Evolutionary conservation across 2,329 filamentous ascomycete genomes (phyloP).

Genomic region (Hypomyces perniciosus): DNA sequence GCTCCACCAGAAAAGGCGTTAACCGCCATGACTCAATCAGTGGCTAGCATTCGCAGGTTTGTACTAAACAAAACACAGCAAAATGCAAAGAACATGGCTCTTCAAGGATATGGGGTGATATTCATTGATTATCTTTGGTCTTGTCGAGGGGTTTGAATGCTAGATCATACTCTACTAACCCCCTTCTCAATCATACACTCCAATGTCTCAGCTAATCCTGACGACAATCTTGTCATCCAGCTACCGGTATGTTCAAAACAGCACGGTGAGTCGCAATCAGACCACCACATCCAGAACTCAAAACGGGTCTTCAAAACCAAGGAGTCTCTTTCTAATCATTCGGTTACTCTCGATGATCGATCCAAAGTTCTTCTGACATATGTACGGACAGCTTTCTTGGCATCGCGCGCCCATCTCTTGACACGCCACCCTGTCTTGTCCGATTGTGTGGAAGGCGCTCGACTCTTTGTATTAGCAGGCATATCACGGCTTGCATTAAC

Average conservation of each 20-base stretch:
- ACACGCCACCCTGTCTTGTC: slow-evolving; percentile 23
- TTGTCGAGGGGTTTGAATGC: not conserved
- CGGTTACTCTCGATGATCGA: slow-evolving; percentile 21
- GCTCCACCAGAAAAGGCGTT: too few relatives aligned
- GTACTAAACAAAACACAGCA: too few relatives aligned
- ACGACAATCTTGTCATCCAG: not conserved
- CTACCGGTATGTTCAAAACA: slow-evolving; percentile 12
- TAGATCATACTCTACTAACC: not conserved
- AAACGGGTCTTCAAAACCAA: not conserved
- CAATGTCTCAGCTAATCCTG: not conserved
- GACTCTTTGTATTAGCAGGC: slow-evolving; percentile 1
- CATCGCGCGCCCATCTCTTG: slow-evolving; percentile 29
- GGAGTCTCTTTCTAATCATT: slow-evolving; percentile 6
- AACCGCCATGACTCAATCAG: too few relatives aligned
- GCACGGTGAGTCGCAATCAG: not conserved
- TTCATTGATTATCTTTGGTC: not conserved
- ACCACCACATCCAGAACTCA: slow-evolving; percentile 3
- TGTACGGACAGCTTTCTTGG: slow-evolving; percentile 26
- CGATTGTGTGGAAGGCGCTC: slow-evolving; percentile 12
- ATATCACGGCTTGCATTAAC: not conserved
- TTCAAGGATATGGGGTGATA: too few relatives aligned
- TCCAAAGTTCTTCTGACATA: slow-evolving; percentile 29
- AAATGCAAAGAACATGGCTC: too few relatives aligned
- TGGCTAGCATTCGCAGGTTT: too few relatives aligned
- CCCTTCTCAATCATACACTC: not conserved